Percentiles rank a stretch among this genome's conserved stretches.
Conservation (phyloP, 2,329 filamentous ascomycete genomes). For the Fusarium vanettenii region DNA sequence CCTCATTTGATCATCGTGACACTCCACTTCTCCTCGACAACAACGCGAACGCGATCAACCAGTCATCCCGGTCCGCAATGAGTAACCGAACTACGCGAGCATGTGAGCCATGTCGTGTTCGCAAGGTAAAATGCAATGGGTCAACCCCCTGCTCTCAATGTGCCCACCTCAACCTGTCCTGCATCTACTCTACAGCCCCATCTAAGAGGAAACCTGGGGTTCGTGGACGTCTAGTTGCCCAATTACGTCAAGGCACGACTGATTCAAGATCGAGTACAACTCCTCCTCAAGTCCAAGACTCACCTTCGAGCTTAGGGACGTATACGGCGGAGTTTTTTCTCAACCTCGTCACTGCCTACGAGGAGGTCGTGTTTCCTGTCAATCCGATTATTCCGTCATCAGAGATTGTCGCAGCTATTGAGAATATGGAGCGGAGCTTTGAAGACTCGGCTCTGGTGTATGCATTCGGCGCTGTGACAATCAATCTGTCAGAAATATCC, state of each 20-base stretch:
- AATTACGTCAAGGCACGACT: slow-evolving; percentile 45
- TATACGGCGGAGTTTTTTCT: slow-evolving; percentile 50
- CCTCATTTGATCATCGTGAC: background rate
- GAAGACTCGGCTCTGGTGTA: slow-evolving; percentile 52
- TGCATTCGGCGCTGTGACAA: slow-evolving; percentile 50
- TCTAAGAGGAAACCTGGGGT: slow-evolving; percentile 50
- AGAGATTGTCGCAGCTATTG: slow-evolving; percentile 48
- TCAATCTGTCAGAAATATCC: slow-evolving; percentile 49
- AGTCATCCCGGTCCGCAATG: slow-evolving; percentile 7
- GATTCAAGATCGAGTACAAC: slow-evolving; percentile 26
- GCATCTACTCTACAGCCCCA: slow-evolving; percentile 48
- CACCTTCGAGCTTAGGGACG: slow-evolving; percentile 13
- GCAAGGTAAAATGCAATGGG: slow-evolving; percentile 53
- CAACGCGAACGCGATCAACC: background rate
- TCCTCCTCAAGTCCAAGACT: slow-evolving; percentile 19
- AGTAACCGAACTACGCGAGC: slow-evolving; percentile 40
- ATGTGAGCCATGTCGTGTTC: slow-evolving; percentile 53
- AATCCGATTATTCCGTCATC: slow-evolving; percentile 49
- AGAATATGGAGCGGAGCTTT: slow-evolving; percentile 46
- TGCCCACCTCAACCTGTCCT: slow-evolving; percentile 49
- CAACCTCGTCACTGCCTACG: slow-evolving; percentile 48
- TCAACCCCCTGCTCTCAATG: slow-evolving; percentile 50
- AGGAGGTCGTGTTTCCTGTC: slow-evolving; percentile 51
- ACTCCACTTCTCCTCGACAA: background rate
- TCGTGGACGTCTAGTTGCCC: slow-evolving; percentile 50